Evolutionary conservation across 2,329 filamentous ascomycete genomes (phyloP).

Genomic region (Fusarium staphyleae): DNA sequence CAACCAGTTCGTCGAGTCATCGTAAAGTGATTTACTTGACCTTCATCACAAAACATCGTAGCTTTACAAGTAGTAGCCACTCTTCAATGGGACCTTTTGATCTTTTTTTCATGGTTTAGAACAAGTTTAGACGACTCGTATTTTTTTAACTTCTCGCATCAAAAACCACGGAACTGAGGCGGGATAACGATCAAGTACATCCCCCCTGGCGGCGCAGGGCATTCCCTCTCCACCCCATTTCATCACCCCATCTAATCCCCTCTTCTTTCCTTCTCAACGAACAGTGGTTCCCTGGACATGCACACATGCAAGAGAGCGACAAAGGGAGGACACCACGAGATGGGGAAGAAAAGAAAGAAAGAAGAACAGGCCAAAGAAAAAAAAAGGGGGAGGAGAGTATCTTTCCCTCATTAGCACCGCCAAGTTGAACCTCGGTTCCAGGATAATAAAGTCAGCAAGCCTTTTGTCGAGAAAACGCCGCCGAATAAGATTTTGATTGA

Average conservation of each 20-base stretch:
- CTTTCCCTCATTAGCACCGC: conserved; percentile 99
- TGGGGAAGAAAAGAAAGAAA: conserved; percentile 3
- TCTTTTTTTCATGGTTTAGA: conserved; percentile 31
- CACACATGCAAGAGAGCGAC: conserved; percentile 22
- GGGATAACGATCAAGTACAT: conserved; percentile 90
- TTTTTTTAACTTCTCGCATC: conserved; percentile 38
- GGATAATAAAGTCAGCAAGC: conserved; percentile 40
- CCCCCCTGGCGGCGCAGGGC: conserved; percentile 91
- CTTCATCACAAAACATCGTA: neutral
- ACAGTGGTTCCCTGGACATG: conserved; percentile 9
- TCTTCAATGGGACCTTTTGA: conserved; percentile 27
- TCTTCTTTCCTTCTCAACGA: neutral
- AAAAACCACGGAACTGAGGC: conserved; percentile 47
- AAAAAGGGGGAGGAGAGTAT: conserved; percentile 69
- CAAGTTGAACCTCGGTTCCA: conserved; percentile 60
- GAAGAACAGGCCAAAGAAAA: conserved; percentile 38
- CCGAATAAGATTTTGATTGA: conserved; percentile 39
- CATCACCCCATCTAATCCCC: neutral
- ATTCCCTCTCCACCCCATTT: conserved; percentile 76
- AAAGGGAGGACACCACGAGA: conserved; percentile 14
- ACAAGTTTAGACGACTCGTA: conserved; percentile 38
- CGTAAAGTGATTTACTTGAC: neutral
- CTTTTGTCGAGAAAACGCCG: conserved; percentile 35
- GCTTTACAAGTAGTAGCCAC: neutral
- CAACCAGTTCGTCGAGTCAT: neutral